Evolutionary conservation across 805 yeast genomes (phyloP), one percentile per base, ranked within the genome.

Genomic region (Candida sanyiensis): DNA sequence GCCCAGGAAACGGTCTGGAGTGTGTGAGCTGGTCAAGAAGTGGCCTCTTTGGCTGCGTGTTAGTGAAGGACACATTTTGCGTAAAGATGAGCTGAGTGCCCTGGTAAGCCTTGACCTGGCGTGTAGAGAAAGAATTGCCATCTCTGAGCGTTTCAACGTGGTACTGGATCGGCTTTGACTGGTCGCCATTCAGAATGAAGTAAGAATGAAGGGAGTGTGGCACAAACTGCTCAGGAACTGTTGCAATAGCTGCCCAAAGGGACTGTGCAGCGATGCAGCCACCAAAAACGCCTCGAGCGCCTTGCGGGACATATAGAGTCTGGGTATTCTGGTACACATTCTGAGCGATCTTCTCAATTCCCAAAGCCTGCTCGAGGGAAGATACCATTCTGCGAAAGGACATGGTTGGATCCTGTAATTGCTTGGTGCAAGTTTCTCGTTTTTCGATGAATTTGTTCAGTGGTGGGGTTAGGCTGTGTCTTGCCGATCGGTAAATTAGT

Each of bases 181-280:
- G 65, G 28, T 66, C 59, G 0, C 83, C 87, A 1, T 80, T 74
- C 12, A 62, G 57, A 7, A 82, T 54, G 50, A 82, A 82, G 54
- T 74, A 77, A 13, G 79, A 69, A 52, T 81, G 88, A 40, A 78
- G 59, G 9, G 85, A 72, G 24, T 72, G 68, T 1, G 88, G 87
- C 21, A 61, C 62, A 58, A 72, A 73, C 16, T 57, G 49, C 2
- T 47, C 54, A n/a, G 69, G 67, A 6, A 75, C 64, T 7, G 77
- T 70, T 35, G 69, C 64, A 24, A 79, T 61, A 3, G 82, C 78
- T 6, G 84, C 85, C 42, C 72, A 56, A 4, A 80, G 57, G 3
- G 86, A 64, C 49, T 81, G 88, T 0, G 84, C 83, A 13, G 78
- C 75, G 30, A 76, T 61, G 15, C 79, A 75, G 8, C 89, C 88